Evolutionary conservation across 2,329 filamentous ascomycete species (phyloP), one percentile per base, ranked within the genome.

Genomic region (Pseudocercospora crystallina): DNA sequence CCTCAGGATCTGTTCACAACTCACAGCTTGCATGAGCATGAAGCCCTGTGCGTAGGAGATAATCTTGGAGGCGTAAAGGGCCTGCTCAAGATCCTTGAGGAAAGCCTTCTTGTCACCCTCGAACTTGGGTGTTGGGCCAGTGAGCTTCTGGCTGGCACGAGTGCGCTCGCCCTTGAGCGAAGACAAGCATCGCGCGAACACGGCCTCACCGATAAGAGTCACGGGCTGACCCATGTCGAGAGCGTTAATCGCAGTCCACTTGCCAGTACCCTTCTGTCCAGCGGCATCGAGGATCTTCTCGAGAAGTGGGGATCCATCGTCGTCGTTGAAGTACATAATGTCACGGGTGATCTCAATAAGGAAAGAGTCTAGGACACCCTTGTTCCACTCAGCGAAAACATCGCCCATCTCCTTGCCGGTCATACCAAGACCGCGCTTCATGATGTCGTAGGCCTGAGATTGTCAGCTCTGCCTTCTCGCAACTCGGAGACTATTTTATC

Each of bases 31-130:
- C 84, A 99, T 97, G 70, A 99, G 84, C 92, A 97, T 97, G 84
- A 99, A 99, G 72, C 94, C 94, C 80, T 99, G 94, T 61, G 94
- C 90, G 73, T 99, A 99, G 14, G 94, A 99, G 77, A 99, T 96
- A 73, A 99, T 99, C 88, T 99, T 99, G 70, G 92, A 97, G 63
- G 94, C 94, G 72, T 99, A 99, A 57, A 99, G 85, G 63, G 92
- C 94, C 81, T 99, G 94, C 82, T 99, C 94, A 45, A 99, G 89
- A 76, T 99, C 91, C 64, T 89, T 89, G 64, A 99, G 85, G 84
- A 97, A 95, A 74, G 90, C 83, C 74, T 89, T 80, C 82, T 88
- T 90, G 84, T 96, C 83, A 65, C 94, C 94, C 66, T 87, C 82
- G 75, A 97, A 97, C 67, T 83, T 84, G 70, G 81, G 87, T 67